phyloP scores from a whole-genome alignment of 1,284 basidiomycete genomes.

The Phellinidium pouzarii region DNA sequence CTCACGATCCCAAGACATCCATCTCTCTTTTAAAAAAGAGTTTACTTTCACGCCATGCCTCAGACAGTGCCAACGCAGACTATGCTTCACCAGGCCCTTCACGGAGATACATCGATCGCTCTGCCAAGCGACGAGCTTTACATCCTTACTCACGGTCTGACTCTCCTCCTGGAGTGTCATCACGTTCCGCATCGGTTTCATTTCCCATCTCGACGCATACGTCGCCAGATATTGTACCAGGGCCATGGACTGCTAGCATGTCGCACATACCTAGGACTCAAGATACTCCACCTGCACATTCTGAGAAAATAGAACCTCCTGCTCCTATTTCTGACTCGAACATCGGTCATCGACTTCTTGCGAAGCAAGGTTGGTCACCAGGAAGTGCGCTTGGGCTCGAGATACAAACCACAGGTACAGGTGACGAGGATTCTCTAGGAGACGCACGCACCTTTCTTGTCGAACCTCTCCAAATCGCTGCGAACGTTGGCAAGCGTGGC shows the following conservation, averaged over 20 bases:
- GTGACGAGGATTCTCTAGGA: neutral
- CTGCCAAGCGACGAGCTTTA: constrained; percentile 56
- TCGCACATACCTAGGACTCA: neutral
- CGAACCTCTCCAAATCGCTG: constrained; percentile 46
- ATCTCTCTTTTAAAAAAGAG: constrained; percentile 12
- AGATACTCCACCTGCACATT: neutral
- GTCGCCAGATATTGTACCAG: neutral
- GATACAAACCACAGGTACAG: constrained; percentile 20
- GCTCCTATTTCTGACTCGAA: constrained; percentile 48
- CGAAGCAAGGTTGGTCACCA: constrained; percentile 70
- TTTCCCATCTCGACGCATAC: constrained; percentile 1
- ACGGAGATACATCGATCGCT: constrained; percentile 52
- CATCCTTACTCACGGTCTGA: constrained; percentile 35
- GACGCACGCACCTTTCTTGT: constrained; percentile 34
- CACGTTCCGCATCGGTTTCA: constrained; percentile 4
- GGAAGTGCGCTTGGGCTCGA: constrained; percentile 50
- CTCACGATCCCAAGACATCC: constrained; percentile 8
- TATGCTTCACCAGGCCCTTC: neutral
- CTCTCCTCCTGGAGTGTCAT: constrained; percentile 35
- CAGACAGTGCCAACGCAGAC: constrained; percentile 4
- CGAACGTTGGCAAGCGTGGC: constrained; percentile 42
- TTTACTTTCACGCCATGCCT: constrained; percentile 13
- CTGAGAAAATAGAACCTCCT: constrained; percentile 23
- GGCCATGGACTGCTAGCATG: neutral
- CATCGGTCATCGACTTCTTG: constrained; percentile 57